Percentiles rank a stretch among this genome's conserved stretches.
phyloP scores from a whole-genome alignment of 768 basidiomycete genomes.

The Lentinula sp. region DNA sequence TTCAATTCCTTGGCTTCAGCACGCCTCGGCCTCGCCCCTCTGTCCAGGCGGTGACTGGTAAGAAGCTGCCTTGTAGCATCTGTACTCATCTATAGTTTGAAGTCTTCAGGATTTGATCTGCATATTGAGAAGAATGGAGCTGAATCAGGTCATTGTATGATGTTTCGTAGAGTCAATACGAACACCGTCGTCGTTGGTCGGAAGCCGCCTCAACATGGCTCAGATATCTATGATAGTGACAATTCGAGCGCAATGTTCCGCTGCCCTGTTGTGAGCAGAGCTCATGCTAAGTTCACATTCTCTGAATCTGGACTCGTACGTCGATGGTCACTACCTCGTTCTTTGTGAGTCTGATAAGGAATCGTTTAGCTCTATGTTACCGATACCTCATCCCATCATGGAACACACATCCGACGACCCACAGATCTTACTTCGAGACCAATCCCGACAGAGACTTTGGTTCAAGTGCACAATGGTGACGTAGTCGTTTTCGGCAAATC shows the following conservation, averaged over 20 bases:
- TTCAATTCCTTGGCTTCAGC: constrained; percentile 50
- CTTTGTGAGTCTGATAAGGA: constrained; percentile 7
- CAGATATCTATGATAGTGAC: constrained; percentile 30
- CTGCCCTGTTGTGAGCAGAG: constrained; percentile 75
- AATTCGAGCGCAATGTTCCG: constrained; percentile 55
- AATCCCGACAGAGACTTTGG: constrained; percentile 51
- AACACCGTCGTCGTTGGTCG: constrained; percentile 62
- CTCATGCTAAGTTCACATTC: constrained; percentile 73
- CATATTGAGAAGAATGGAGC: constrained; percentile 49
- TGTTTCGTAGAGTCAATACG: constrained; percentile 46
- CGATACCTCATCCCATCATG: constrained; percentile 72
- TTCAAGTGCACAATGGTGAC: constrained; percentile 60
- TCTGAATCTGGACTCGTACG: constrained; percentile 65
- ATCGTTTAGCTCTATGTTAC: constrained; percentile 56
- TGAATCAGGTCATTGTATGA: constrained; percentile 37
- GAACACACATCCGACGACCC: constrained; percentile 57
- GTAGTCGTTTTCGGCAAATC: constrained; percentile 72
- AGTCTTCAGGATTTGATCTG: constrained; percentile 47
- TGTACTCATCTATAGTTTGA: constrained; percentile 12
- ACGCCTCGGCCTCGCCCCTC: constrained; percentile 22
- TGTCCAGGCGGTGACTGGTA: constrained; percentile 37
- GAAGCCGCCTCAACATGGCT: constrained; percentile 44
- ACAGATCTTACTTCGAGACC: constrained; percentile 42
- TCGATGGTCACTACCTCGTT: constrained; percentile 8
- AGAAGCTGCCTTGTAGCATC: constrained; percentile 15